Conservation (phyloP, 371 early-diverging fungal genomes). For the Blastocladiella emersonii region DNA sequence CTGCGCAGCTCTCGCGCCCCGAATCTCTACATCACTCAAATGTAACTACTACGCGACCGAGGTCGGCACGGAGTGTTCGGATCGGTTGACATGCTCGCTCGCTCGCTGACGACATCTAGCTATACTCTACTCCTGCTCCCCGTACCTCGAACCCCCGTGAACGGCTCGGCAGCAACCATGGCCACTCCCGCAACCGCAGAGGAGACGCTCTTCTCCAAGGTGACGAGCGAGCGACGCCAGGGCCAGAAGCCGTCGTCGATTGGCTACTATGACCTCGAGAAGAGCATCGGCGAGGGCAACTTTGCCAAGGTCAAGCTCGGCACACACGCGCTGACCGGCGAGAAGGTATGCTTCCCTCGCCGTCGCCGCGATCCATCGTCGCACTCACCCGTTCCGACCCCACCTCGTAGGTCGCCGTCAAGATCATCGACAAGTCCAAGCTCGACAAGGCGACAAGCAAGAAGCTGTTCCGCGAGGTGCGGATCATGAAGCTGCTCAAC, state of each 20-base stretch:
- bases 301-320: conserved; percentile 97
- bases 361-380: too few species aligned
- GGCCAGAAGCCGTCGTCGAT: conserved; percentile 41
- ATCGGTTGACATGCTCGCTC: too few species aligned
- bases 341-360: conserved; percentile 49
- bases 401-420: conserved; percentile 31
- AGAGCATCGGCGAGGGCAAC: conserved; percentile 95
- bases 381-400: neutral
- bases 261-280: conserved; percentile 86
- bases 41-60: too few species aligned
- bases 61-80: too few species aligned
- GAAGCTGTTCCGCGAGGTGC: conserved; percentile 57
- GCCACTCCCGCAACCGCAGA: conserved; percentile 8
- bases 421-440: conserved; percentile 68
- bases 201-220: conserved; percentile 29
- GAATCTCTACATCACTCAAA: too few species aligned
- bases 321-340: conserved; percentile 71
- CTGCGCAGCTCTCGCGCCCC: too few species aligned
- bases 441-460: conserved; percentile 62
- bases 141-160: too few species aligned
- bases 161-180: too few species aligned
- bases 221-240: conserved; percentile 23
- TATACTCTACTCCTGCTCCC: too few species aligned
- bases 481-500: conserved; percentile 47
- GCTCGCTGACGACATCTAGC: too few species aligned